A percentile compares a stretch with the other conserved stretches of the same genome.
Evolutionary conservation across 306 rosid genomes (phyloP).

Genomic region (Fragaria nilgerrensis): DNA sequence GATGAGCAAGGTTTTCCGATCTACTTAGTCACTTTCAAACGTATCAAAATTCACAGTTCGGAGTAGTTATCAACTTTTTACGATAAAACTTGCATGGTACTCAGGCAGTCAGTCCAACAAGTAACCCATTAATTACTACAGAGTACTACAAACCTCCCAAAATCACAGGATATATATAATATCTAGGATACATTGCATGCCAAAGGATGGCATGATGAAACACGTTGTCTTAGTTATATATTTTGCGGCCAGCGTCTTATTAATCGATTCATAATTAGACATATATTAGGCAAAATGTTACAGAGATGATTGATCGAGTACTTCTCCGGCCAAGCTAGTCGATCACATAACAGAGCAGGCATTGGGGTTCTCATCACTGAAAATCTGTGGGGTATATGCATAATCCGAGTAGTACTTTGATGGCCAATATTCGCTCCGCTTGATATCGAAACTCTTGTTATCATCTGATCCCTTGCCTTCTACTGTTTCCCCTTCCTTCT

Average conservation of each 20-base stretch:
- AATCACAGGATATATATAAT: not conserved
- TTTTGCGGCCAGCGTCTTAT: not conserved
- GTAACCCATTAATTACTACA: not conserved
- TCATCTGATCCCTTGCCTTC: conserved; percentile 46
- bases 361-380: conserved; percentile 94
- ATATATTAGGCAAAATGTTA: conserved; percentile 7
- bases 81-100: not conserved
- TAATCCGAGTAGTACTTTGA: conserved; percentile 47
- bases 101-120: not conserved
- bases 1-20: too few species aligned
- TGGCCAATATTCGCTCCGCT: conserved; percentile 63
- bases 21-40: too few species aligned
- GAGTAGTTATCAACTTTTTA: too few species aligned
- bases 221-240: not conserved
- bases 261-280: not conserved
- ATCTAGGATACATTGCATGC: not conserved
- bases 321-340: not conserved
- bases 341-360: conserved; percentile 79
- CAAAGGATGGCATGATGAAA: not conserved
- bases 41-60: too few species aligned
- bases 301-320: not conserved
- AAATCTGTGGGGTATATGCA: conserved; percentile 52
- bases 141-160: not conserved
- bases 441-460: conserved; percentile 41
- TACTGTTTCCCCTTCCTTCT: conserved; percentile 34